Base-by-base conservation (phyloP, 805 yeast species). In the Wickerhamomyces silvicola region DNA sequence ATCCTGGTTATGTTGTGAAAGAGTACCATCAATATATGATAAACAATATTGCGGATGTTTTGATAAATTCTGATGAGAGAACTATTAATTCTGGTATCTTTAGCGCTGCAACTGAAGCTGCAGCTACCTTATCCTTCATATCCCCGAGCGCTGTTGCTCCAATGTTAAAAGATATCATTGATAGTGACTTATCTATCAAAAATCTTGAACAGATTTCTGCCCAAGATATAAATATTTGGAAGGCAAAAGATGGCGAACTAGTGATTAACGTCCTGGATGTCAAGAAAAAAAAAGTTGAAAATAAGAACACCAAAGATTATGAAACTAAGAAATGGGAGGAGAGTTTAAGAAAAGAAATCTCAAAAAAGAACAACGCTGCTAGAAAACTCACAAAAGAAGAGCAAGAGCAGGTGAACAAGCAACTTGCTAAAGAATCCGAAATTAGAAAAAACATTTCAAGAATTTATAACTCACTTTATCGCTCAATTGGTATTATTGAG, bases 281-380 rank as follows among this genome's bases (percentile, higher is more conserved):
- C 18, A 60, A 59, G 34, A 70, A 64, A 48, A 60, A 63, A 20
- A 57, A 58, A 21, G 62, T 59, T 5, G 74, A 75, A 10, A 74
- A 75, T 50, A 84, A 82, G 52, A 84, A 84, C 52, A 62, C 84
- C 1, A 87, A 79, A 50, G 95, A 87, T 48, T 85, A 85, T 46
- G 94, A 81, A 46, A 81, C 88, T 2, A 61, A 72, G 37, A 77
- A 84, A 54, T 90, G 97, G 97, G 98, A 92, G 52, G 87, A 80
- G 44, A 72, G 72, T 31, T 70, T 92, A 20, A 75, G 90, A 46
- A 75, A 76, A 41, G 90, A 86, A 48, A 64, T 87, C 22, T 78
- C 81, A 1, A 66, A 67, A 32, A 77, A 77, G 52, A 67, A 70
- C 40, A 44, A 51, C n/a, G 49, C 37, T 24, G 32, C 46, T 15